Evolutionary conservation across 2,329 filamentous ascomycete species (phyloP).

Genomic region (Ophiostoma pallidulum): DNA sequence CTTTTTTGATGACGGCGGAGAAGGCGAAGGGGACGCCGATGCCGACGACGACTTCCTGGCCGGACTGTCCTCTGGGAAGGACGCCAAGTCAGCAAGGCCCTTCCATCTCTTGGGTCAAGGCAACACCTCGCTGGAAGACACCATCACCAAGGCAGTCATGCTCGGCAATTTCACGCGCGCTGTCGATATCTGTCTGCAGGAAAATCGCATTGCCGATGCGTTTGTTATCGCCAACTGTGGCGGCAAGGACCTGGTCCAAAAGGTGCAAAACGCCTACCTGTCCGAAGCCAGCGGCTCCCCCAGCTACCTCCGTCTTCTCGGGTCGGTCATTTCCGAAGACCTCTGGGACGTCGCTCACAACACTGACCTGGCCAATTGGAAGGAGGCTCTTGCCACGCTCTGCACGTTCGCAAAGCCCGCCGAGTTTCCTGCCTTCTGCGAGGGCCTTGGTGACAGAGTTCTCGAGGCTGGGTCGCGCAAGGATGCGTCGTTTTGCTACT

Average conservation of each 20-base stretch:
- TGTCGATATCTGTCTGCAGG: constrained; percentile 77
- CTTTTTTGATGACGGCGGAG: constrained; percentile 67
- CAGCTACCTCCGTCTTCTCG: constrained; percentile 83
- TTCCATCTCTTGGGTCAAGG: constrained; percentile 80
- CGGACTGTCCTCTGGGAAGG: constrained; percentile 77
- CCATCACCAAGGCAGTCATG: constrained; percentile 79
- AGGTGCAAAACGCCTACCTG: constrained; percentile 86
- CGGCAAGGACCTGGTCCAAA: constrained; percentile 85
- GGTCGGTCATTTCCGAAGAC: constrained; percentile 91
- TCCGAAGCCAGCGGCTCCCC: constrained; percentile 72
- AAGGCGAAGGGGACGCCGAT: constrained; percentile 57
- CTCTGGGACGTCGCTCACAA: constrained; percentile 98
- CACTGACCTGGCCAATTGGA: constrained; percentile 87
- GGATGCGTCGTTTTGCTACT: constrained; percentile 92
- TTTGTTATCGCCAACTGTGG: constrained; percentile 98
- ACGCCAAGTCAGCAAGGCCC: constrained; percentile 84
- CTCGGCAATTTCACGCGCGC: constrained; percentile 86
- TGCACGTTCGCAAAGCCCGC: constrained; percentile 89
- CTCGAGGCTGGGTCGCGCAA: constrained; percentile 69
- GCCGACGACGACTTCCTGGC: constrained; percentile 82
- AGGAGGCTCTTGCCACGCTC: constrained; percentile 88
- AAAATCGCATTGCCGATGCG: constrained; percentile 86
- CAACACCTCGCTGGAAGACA: constrained; percentile 76
- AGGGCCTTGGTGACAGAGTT: constrained; percentile 85
- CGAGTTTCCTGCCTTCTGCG: constrained; percentile 91